Evolutionary conservation across 352 stramenopile genomes (phyloP).

Genomic region (Pythium brassicae): DNA sequence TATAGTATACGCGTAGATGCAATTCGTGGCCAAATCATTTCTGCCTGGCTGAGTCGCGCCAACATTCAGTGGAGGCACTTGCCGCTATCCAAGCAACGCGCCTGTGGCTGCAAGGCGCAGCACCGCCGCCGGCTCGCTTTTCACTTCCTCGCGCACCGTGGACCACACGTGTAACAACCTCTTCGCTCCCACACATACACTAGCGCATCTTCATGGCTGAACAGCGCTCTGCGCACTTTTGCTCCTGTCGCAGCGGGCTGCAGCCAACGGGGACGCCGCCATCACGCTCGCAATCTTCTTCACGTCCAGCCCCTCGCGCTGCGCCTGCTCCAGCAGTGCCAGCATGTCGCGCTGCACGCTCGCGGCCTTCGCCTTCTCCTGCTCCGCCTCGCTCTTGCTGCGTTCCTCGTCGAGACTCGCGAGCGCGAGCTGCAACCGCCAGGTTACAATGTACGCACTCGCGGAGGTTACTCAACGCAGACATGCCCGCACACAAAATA

Average conservation of each 20-base stretch:
- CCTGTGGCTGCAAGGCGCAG: no score
- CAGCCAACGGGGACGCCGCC: not conserved
- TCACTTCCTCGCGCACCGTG: no score
- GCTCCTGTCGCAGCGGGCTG: not conserved
- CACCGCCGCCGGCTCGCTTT: no score
- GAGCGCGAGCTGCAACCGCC: constrained; percentile 49
- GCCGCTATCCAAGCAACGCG: no score
- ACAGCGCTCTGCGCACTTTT: not conserved
- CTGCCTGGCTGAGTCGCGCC: no score
- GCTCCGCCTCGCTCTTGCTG: constrained; percentile 48
- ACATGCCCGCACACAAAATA: no score
- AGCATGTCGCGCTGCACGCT: constrained; percentile 67
- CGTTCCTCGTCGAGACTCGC: constrained; percentile 81
- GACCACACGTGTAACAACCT: no score
- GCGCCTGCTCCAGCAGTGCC: constrained; percentile 62
- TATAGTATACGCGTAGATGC: no score
- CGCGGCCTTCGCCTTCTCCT: constrained; percentile 48
- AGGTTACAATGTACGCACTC: not conserved
- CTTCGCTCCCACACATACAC: no score
- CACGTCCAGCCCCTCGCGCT: constrained; percentile 63
- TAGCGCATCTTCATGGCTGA: no score
- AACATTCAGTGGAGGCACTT: no score
- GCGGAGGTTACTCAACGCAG: not conserved
- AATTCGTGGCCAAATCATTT: no score
- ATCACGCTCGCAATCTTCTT: constrained; percentile 42